Evolutionary conservation across 2,329 filamentous ascomycete species (phyloP).

Genomic region (Rhynchosporium secalis): DNA sequence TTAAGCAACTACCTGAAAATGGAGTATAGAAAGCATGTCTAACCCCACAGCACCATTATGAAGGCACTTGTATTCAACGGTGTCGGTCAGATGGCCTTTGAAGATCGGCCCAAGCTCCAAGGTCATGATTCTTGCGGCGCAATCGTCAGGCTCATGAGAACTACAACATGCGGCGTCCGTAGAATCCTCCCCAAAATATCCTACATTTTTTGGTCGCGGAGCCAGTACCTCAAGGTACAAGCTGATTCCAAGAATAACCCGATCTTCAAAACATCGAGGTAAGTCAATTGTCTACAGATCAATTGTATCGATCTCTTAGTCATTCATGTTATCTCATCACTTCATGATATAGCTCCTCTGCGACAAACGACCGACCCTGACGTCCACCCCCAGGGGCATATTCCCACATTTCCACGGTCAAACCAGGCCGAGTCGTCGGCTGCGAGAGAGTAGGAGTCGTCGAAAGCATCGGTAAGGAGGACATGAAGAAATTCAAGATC

Average conservation of each 20-base stretch:
- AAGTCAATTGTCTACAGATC: not conserved
- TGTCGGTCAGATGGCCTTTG: slow-evolving; percentile 4
- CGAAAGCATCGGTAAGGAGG: slow-evolving; percentile 12
- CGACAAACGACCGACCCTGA: not conserved
- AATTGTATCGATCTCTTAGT: not conserved
- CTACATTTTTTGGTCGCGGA: not conserved
- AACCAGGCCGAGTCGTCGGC: slow-evolving; percentile 3
- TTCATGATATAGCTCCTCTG: not conserved
- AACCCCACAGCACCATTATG: not conserved
- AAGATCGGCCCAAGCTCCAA: slow-evolving; percentile 10
- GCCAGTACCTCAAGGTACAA: not conserved
- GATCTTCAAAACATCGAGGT: slow-evolving; percentile 6
- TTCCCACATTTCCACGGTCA: slow-evolving; percentile 10
- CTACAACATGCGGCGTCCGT: slow-evolving; percentile 4
- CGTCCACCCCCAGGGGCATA: not conserved
- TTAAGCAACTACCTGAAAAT: too few species aligned
- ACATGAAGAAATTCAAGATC: slow-evolving; percentile 15
- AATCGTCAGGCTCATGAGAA: slow-evolving; percentile 4
- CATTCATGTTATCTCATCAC: not conserved
- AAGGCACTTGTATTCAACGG: slow-evolving; percentile 16
- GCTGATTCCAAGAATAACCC: not conserved
- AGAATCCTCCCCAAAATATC: not conserved
- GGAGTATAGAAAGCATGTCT: too few species aligned
- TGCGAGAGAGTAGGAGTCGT: too few species aligned
- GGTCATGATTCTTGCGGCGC: slow-evolving; percentile 11